Percentiles rank a stretch among this genome's conserved stretches.
Conservation (phyloP, 225 moss, liverwort and hornwort species). For the Polytrichum formosum region DNA sequence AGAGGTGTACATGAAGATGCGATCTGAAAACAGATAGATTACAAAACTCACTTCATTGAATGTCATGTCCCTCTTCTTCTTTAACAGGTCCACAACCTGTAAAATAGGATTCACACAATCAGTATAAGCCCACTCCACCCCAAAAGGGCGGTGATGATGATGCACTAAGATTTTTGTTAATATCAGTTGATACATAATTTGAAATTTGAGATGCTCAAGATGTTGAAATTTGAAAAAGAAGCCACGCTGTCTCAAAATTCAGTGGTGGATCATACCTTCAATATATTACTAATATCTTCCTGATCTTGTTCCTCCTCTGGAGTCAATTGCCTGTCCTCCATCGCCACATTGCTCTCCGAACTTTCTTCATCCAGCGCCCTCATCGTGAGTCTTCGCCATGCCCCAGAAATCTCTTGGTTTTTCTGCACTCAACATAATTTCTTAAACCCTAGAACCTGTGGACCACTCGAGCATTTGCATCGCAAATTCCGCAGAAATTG, state of each 20-base stretch:
- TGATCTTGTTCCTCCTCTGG: conserved; percentile 72
- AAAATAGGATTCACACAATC: conserved; percentile 3
- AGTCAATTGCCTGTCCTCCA: conserved; percentile 52
- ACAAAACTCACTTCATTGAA: conserved; percentile 64
- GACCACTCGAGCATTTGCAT: no score
- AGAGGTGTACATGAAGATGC: not conserved
- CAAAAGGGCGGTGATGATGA: no score
- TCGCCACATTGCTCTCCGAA: conserved; percentile 46
- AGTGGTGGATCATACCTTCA: conserved; percentile 37
- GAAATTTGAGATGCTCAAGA: no score
- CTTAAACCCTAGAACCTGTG: no score
- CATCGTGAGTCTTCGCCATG: conserved; percentile 4
- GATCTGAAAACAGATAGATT: not conserved
- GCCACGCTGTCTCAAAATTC: no score
- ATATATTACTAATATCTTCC: conserved; percentile 50
- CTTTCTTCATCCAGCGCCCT: conserved; percentile 47
- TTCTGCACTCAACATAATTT: no score
- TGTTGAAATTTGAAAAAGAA: no score
- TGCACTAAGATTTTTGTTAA: no score
- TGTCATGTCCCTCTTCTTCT: conserved; percentile 91
- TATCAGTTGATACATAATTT: no score
- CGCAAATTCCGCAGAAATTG: no score
- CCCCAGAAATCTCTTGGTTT: no score
- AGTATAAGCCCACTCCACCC: not conserved
- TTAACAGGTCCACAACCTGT: conserved; percentile 89